Base-by-base conservation (phyloP, 106 monocot species). In the Dendrobium nobile region DNA sequence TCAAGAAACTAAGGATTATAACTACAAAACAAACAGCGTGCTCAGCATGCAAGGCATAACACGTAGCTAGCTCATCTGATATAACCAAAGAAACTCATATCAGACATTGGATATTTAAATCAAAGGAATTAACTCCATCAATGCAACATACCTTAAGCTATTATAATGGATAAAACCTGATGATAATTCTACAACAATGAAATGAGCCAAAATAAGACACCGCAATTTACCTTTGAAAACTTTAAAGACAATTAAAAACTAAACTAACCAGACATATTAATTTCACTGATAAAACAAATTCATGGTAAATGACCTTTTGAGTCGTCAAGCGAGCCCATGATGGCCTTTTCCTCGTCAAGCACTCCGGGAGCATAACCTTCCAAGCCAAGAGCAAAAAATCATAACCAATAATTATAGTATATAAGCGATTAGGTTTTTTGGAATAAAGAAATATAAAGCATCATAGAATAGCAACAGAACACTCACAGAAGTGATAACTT, bases 281-380 rank as follows among this genome's bases (percentile, higher is more conserved):
- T 74, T 43, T 74, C 8, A 74, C 18, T 44, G 20, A 18, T 43
- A 74, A 5, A 74, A 44, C 7, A 13, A 51, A n/a, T 44, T 74
- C 8, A 44, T n/a, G 9, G 9, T 4, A 42, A 58, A 79, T 64
- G 54, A 93, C 93, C 93, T 90, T 93, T 90, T 9, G 65, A 73
- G 22, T 90, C 90, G 27, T 93, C 93, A 51, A 82, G 54, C 31
- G 33, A 70, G 75, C 86, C 86, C 77, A 82, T 6, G 24, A 77
- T 19, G 37, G 55, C 82, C 87, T 89, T 90, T 5, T 84, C 93
- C 27, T 83, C 80, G 8, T 41, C 77, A 70, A 84, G 76, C 42
- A 81, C 67, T 65, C 84, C 81, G 64, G 64, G 1, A 18, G 43
- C 54, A 77, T 59, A 79, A 82, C 72, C 84, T 93, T 82, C 26